Base-by-base conservation (phyloP, 2,329 filamentous ascomycete genomes). In the Fusarium bulbicola region DNA sequence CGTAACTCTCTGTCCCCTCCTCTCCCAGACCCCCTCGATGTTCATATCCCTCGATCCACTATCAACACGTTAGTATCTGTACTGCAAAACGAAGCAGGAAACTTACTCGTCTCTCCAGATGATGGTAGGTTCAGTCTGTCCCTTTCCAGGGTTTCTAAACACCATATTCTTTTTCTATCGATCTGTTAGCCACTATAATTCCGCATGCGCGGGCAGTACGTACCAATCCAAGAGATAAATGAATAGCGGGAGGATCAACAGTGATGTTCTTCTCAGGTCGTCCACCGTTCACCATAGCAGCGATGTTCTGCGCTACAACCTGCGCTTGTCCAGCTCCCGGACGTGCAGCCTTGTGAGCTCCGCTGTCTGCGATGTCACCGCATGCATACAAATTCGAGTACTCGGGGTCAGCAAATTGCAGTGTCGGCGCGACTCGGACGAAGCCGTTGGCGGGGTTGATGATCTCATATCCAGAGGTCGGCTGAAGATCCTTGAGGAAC, bases 341-440 rank as follows among this genome's bases (percentile, higher is more conserved):
- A 0, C 76, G 47, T 0, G 76, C 76, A 3, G 76, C 76, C 14
- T 78, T 78, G 54, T 78, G 76, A 3, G 76, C 76, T 1, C 75
- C 74, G n/a, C 65, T 77, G 4, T 78, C 76, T 13, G 76, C 76
- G 21, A 78, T 76, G 16, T 78, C 76, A 9, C 76, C 76, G 6
- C 76, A 77, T 1, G 76, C 76, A 5, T 68, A 78, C 7, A 78
- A 24, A 16, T 78, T 78, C 1, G 74, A 37, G 24, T 77, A 78
- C 34, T 60, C 63, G 11, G 76, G 69, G 6, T 78, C 74, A 7
- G 74, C 60, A 13, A 78, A 78, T 16, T 78, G 76, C 1, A 78
- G 46, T 0, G 68, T 78, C 3, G 76, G 65, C 0, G 66, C 56
- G 3, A 78, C 74, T 32, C 68, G 69, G 46, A 78, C 74, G 40